Evolutionary conservation across 192 early-diverging fungal genomes (phyloP).

Genomic region (Umbelopsis isabellina): DNA sequence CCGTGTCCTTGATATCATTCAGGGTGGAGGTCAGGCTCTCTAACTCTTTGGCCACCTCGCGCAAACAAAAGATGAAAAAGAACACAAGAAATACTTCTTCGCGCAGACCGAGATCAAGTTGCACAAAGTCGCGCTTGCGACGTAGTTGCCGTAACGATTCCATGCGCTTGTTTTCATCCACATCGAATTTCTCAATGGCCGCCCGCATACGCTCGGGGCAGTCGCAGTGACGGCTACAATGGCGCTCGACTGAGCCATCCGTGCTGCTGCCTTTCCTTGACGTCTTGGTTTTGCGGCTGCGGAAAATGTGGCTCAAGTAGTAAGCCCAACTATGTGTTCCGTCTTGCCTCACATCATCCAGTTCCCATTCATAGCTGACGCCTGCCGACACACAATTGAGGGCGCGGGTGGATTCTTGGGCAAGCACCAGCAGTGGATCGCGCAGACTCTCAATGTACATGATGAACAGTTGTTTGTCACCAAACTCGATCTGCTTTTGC

Average conservation of each 20-base stretch:
- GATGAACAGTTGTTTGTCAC: constrained; percentile 53
- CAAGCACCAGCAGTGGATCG: constrained; percentile 49
- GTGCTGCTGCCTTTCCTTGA: neutral
- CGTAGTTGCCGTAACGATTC: constrained; percentile 19
- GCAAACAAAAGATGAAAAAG: constrained; percentile 54
- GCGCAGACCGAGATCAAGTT: constrained; percentile 35
- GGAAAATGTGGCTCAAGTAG: constrained; percentile 25
- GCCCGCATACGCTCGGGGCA: constrained; percentile 21
- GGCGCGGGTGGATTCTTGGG: constrained; percentile 36
- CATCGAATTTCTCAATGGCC: constrained; percentile 30
- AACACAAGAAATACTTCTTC: constrained; percentile 57
- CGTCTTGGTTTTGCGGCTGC: neutral
- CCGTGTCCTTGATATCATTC: constrained; percentile 20
- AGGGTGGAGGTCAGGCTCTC: constrained; percentile 21
- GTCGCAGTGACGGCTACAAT: constrained; percentile 11
- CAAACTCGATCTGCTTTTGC: constrained; percentile 48
- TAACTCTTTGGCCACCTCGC: constrained; percentile 52
- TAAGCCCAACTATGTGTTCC: constrained; percentile 22
- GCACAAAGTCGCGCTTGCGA: neutral
- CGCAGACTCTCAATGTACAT: constrained; percentile 51
- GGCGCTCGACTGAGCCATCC: constrained; percentile 4
- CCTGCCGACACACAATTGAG: constrained; percentile 30
- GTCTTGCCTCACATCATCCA: constrained; percentile 22
- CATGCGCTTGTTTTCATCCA: constrained; percentile 30
- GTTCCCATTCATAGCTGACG: constrained; percentile 29